Evolutionary conservation across 208 protist genomes (phyloP).

Genomic region (Trypanosoma theileri): DNA sequence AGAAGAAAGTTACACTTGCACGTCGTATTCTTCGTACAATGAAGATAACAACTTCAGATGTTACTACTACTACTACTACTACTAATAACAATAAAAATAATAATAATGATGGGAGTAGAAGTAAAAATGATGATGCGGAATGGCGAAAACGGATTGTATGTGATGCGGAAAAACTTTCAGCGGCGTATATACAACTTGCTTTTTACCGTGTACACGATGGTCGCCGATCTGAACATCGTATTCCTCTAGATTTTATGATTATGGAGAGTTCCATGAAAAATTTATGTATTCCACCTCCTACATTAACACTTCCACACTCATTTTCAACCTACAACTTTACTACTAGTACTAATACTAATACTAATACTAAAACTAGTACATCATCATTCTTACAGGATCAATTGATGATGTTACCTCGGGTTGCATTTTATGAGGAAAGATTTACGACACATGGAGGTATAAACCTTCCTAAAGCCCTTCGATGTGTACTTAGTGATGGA

Average conservation of each 20-base stretch:
- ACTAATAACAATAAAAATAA: background rate
- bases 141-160: slow-evolving; percentile 26
- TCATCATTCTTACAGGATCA: too few species aligned
- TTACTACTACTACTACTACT: background rate
- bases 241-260: slow-evolving; percentile 41
- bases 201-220: slow-evolving; percentile 34
- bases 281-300: slow-evolving; percentile 49
- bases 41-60: background rate
- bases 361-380: slow-evolving; percentile 35
- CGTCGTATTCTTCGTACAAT: slow-evolving; percentile 31
- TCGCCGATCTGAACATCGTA: slow-evolving; percentile 24
- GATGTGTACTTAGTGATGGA: slow-evolving; percentile 85
- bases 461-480: slow-evolving; percentile 93
- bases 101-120: background rate
- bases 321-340: background rate
- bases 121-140: background rate
- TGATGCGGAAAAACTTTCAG: slow-evolving; percentile 56
- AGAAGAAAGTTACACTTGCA: slow-evolving; percentile 36
- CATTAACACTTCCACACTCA: slow-evolving; percentile 20
- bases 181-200: slow-evolving; percentile 82
- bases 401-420: too few species aligned
- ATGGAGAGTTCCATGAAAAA: slow-evolving; percentile 31
- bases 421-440: slow-evolving; percentile 40
- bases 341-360: background rate
- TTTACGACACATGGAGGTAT: slow-evolving; percentile 92